Base-by-base conservation (phyloP, 768 basidiomycete species). In the Tylopilus intermedius region DNA sequence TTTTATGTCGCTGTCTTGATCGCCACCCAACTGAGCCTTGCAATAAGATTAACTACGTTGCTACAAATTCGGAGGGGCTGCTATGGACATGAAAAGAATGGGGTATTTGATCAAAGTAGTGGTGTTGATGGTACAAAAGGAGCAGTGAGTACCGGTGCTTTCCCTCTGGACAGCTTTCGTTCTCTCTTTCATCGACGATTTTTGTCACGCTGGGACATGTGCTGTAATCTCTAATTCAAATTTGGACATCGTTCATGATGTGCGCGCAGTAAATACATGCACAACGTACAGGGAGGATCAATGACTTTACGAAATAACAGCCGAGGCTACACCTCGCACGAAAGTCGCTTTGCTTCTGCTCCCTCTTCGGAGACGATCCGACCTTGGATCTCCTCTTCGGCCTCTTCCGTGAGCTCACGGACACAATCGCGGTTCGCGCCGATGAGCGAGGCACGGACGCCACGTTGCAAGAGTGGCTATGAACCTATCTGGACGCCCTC, bases 401-500 rank as follows among this genome's bases (percentile, higher is more conserved):
- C 83, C 62, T 89, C 86, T 47, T 75, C 69, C 0, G 81, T 85
- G 43, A 87, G 71, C 35, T 78, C 75, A 15, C 72, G 73, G 5
- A 88, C 69, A 56, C 76, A 74, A 27, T 73, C 65, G 57, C 71
- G 72, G 44, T 75, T 62, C 27, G 61, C 67, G 5, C 80, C 82
- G 55, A 82, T 83, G 54, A 83, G 70, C 38, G 79, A 79, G 26
- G 86, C 83, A 50, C 82, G 84, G 8, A 87, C 86, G 14, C 85
- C 86, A 40, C 66, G 69, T 51, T 70, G 62, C 44, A 84, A 66
- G 27, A 80, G 75, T 27, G 86, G 83, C 69, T 89, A 91, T 30
- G 86, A 88, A 39, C 94, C 88, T 18, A 94, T 79, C 65, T 89
- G 84, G 45, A 98, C 82, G 10, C 84, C 87, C 45, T 90, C 86